Evolutionary conservation across 169 alveolate species (phyloP), one percentile per base, ranked within the genome.

Genomic region (Condylostoma magnum): DNA sequence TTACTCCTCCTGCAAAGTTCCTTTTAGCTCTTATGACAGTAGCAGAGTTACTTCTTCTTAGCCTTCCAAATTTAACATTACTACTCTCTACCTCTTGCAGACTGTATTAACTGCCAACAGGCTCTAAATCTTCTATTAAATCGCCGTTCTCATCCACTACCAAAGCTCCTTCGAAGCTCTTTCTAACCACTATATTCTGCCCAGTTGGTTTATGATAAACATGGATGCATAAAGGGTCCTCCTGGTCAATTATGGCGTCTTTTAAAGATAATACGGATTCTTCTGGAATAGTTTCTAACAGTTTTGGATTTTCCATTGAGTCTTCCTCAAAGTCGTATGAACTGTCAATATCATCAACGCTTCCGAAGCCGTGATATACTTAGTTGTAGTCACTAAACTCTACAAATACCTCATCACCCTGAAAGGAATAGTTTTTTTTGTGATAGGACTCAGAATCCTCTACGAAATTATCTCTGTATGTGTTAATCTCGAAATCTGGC

Each of bases 161-260:
- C 27, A 22, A 25, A 15, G 51, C 69, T 20, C 51, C 33, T 31
- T 15, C 12, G 41, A 63, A 63, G 0, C 33, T 46, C 46, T 63
- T 41, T 28, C 46, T 63, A 22, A 63, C 58, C 8, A 63, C 28
- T 18, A 63, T 46, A 22, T 41, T 63, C n/a, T 22, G 54, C 31
- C 73, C 73, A 20, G 73, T 43, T 20, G 73, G 58, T 4, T 57
- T 12, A 20, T 63, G 73, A 3, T 18, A 18, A 0, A 63, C 73
- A 28, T 33, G 22, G 12, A 63, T 44, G 41, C 73, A 63, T 34
- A 43, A 54, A 15, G 44, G 55, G 38, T 63, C 73, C 15, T 22
- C 38, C 2, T 37, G 22, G 22, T 63, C 73, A 22, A 63, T 41
- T 63, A 43, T 44, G 6, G 73, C 73, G 5, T 37, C 34, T 63